These are phyloP conservation scores for Peronospora destructor DNA, from an alignment of 352 stramenopile species.

Conservation along the genomic window DNA sequence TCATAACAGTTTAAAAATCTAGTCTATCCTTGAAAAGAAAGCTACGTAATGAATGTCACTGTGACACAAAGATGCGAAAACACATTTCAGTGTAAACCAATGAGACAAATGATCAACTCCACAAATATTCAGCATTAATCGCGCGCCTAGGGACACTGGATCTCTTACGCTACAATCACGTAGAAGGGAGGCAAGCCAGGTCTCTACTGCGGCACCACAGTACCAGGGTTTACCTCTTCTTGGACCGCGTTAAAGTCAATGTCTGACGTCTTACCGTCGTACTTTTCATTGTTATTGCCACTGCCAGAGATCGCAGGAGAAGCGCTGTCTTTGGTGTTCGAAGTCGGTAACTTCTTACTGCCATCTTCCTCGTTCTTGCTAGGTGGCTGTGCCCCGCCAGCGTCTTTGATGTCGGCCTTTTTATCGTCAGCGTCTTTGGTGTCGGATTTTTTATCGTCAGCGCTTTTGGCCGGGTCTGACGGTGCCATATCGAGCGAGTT, in stretches of 20 bases:
- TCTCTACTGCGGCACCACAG: conserved; percentile 7
- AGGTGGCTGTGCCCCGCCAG: too few species aligned
- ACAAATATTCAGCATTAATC: conserved; percentile 27
- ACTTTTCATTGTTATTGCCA: conserved; percentile 8
- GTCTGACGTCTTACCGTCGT: conserved; percentile 25
- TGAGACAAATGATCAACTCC: too few species aligned
- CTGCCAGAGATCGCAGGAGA: background rate
- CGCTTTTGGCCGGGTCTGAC: too few species aligned
- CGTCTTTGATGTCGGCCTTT: too few species aligned
- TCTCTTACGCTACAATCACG: conserved; percentile 35
- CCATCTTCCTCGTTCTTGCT: background rate
- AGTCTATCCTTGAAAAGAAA: too few species aligned
- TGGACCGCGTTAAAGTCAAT: conserved; percentile 21
- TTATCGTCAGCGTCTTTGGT: conserved; percentile 13
- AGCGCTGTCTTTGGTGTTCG: background rate
- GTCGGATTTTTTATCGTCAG: conserved; percentile 12
- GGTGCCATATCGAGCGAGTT: conserved; percentile 26
- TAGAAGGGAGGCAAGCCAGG: conserved; percentile 10
- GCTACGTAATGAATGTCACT: too few species aligned
- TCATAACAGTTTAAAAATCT: too few species aligned
- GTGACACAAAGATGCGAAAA: background rate
- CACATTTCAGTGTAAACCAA: background rate
- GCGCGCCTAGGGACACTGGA: conserved; percentile 17
- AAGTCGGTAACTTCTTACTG: conserved; percentile 3
- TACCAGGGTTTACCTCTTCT: conserved; percentile 1